Evolutionary conservation across 441 rosid genomes (phyloP).

Genomic region (Adansonia gregorii): DNA sequence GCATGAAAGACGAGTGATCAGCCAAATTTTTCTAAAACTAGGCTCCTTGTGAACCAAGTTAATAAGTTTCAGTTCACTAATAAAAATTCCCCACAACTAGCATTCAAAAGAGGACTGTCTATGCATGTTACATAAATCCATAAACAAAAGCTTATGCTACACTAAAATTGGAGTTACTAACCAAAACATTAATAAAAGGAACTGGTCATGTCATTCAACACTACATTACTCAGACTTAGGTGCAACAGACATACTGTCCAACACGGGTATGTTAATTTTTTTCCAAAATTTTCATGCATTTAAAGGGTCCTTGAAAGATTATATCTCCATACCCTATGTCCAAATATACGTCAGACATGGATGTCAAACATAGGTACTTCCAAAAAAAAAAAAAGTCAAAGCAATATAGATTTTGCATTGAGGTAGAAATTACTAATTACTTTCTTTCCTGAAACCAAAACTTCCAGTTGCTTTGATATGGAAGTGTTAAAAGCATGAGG

Average conservation of each 20-base stretch:
- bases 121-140: neutral
- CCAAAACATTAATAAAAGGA: neutral
- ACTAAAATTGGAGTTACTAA: neutral
- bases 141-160: neutral
- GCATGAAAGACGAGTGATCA: neutral
- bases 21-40: conserved; percentile 7
- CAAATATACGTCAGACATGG: too few relatives aligned
- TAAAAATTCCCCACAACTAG: neutral
- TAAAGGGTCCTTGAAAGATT: too few relatives aligned
- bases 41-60: neutral
- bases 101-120: neutral
- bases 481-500: neutral
- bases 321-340: too few relatives aligned
- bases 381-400: too few relatives aligned
- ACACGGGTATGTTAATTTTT: too few relatives aligned
- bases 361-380: too few relatives aligned
- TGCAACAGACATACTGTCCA: too few relatives aligned
- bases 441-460: neutral
- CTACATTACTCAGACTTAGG: too few relatives aligned
- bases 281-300: too few relatives aligned
- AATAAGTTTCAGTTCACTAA: neutral
- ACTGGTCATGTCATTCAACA: neutral
- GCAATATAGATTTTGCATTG: neutral
- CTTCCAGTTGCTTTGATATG: neutral
- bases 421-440: neutral